Evolutionary conservation across 164 flowering plant genomes (phyloP).

Genomic region (Chimonanthus salicifolius): DNA sequence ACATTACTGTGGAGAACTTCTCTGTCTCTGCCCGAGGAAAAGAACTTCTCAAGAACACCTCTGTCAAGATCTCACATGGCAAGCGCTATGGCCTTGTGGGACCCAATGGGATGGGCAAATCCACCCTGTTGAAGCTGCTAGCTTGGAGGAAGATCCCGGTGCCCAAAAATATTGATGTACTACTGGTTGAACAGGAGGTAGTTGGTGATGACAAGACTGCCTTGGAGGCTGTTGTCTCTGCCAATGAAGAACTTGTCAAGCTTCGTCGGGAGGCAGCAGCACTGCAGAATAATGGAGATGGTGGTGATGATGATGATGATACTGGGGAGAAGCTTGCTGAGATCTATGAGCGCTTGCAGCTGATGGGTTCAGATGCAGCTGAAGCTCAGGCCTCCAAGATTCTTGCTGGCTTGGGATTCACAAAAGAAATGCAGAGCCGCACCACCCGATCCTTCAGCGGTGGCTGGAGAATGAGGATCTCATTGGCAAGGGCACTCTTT

Average conservation of each 20-base stretch:
- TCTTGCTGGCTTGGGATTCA: slow-evolving; percentile 80
- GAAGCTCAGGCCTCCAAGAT: slow-evolving; percentile 85
- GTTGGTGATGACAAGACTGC: slow-evolving; percentile 72
- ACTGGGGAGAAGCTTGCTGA: slow-evolving; percentile 69
- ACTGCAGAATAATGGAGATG: slow-evolving; percentile 36
- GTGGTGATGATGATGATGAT: slow-evolving; percentile 26
- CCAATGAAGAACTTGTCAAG: slow-evolving; percentile 67
- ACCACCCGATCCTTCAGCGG: slow-evolving; percentile 60
- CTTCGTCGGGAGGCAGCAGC: slow-evolving; percentile 57
- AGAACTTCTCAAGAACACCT: slow-evolving; percentile 15
- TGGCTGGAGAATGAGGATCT: slow-evolving; percentile 94
- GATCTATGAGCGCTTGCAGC: slow-evolving; percentile 58
- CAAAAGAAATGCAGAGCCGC: slow-evolving; percentile 67
- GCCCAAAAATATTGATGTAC: slow-evolving; percentile 83
- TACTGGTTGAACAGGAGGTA: slow-evolving; percentile 82
- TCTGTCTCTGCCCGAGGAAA: slow-evolving; percentile 19
- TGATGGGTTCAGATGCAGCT: slow-evolving; percentile 77
- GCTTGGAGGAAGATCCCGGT: slow-evolving; percentile 94
- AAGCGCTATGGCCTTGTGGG: slow-evolving; percentile 47
- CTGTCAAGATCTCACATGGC: slow-evolving; percentile 17
- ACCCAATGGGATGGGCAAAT: slow-evolving; percentile 82
- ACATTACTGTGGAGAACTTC: slow-evolving; percentile 16
- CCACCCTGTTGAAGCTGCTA: slow-evolving; percentile 72
- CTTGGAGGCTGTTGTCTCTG: slow-evolving; percentile 78
- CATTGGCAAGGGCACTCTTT: slow-evolving; percentile 79